These are phyloP conservation scores for Elsinoe batatas DNA, from an alignment of 2,329 filamentous ascomycete genomes.

Conservation along the genomic window DNA sequence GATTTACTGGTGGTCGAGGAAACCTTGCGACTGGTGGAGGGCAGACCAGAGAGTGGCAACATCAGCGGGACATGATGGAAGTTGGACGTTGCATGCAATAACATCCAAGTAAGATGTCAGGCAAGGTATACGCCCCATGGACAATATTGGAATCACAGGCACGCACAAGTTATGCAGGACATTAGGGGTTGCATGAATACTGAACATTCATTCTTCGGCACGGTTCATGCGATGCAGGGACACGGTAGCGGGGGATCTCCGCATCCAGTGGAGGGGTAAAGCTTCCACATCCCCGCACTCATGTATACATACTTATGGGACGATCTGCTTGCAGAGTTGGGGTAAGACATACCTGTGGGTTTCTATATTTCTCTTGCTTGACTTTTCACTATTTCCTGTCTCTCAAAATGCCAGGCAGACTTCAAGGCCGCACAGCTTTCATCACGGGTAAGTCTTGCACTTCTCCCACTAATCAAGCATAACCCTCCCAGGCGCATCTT, in stretches of 20 bases:
- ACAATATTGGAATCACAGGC: not conserved
- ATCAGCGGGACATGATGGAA: conserved; percentile 12
- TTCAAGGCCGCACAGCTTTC: conserved; percentile 13
- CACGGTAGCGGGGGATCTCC: not conserved
- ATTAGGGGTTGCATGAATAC: not conserved
- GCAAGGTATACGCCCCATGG: not conserved
- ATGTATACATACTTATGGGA: no score
- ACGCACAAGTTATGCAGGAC: not conserved
- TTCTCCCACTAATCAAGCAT: not conserved
- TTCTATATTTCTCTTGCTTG: no score
- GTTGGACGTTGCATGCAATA: not conserved
- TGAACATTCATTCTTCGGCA: not conserved
- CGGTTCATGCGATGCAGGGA: not conserved
- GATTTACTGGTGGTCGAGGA: conserved; percentile 30
- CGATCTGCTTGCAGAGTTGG: no score
- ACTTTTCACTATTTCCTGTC: no score
- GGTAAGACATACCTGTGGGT: no score
- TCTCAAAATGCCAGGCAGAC: conserved; percentile 12
- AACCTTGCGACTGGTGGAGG: conserved; percentile 28
- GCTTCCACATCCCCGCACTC: not conserved
- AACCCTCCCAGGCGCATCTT: conserved; percentile 20
- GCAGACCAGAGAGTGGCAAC: conserved; percentile 17
- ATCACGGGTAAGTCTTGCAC: conserved; percentile 7
- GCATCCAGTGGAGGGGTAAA: not conserved
- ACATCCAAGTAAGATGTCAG: not conserved